These are phyloP conservation scores for Xylaria arbuscula DNA, from an alignment of 2,329 filamentous ascomycete genomes.

Conservation along the genomic window DNA sequence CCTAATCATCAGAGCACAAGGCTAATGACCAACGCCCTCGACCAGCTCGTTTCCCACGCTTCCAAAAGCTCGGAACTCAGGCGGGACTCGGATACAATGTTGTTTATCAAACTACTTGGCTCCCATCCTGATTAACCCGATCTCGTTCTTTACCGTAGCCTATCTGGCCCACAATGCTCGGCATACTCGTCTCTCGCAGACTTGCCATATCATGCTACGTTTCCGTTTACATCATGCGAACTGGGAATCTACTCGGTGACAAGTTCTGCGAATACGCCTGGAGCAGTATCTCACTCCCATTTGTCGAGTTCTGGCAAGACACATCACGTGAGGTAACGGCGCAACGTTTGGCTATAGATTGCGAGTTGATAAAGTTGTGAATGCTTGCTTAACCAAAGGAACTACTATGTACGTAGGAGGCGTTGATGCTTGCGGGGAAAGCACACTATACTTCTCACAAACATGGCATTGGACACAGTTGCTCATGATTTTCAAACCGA, in stretches of 20 bases:
- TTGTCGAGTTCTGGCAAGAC: background rate
- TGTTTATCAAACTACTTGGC: background rate
- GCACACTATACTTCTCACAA: background rate
- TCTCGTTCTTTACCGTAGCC: background rate
- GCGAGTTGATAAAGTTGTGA: background rate
- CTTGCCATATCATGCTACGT: background rate
- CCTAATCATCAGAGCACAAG: background rate
- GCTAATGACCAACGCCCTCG: background rate
- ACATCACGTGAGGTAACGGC: background rate
- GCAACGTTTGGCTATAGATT: background rate
- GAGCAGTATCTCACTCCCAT: background rate
- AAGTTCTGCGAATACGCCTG: background rate
- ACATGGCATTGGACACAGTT: background rate
- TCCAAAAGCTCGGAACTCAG: background rate
- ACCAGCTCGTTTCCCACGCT: background rate
- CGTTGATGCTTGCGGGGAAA: background rate
- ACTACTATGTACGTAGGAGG: slow-evolving; percentile 3
- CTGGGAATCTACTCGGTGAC: background rate
- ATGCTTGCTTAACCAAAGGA: background rate
- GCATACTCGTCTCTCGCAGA: no score
- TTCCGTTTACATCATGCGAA: background rate
- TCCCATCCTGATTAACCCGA: background rate
- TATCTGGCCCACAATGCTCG: background rate
- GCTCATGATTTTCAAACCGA: background rate
- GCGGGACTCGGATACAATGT: background rate